These are phyloP conservation scores for Euphorbia tirucalli DNA, from an alignment of 345 rosid genomes.

Conservation along the genomic window DNA sequence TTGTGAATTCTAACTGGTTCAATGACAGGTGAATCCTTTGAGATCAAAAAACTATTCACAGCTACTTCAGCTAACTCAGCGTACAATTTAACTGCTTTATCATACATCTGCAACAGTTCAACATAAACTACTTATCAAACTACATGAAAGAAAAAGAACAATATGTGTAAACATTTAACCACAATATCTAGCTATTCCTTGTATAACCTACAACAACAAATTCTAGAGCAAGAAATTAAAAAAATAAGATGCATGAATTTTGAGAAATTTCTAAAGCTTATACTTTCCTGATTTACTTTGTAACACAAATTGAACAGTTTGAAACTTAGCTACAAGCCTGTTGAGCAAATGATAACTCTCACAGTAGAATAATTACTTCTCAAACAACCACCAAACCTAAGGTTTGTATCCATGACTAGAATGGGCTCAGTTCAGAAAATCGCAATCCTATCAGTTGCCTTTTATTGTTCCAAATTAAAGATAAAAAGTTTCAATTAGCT, in stretches of 20 bases:
- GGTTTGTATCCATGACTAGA: neutral
- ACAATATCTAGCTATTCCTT: neutral
- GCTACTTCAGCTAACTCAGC: constrained; percentile 92
- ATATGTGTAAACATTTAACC: neutral
- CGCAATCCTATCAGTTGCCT: neutral
- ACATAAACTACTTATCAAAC: constrained; percentile 6
- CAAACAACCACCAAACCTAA: neutral
- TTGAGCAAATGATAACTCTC: neutral
- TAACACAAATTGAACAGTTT: neutral
- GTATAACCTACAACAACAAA: no score
- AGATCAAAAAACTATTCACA: constrained; percentile 81
- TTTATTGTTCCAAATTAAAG: neutral
- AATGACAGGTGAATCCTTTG: constrained; percentile 84
- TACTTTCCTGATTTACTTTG: neutral
- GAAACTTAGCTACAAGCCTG: neutral
- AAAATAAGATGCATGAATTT: neutral
- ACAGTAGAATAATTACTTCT: neutral
- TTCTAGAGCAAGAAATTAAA: neutral
- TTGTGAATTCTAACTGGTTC: constrained; percentile 88
- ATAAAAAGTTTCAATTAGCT: neutral
- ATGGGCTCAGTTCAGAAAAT: neutral
- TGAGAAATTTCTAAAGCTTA: neutral
- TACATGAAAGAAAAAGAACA: neutral
- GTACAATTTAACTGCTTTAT: constrained; percentile 72
- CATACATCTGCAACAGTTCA: constrained; percentile 63